Evolutionary conservation across 2,329 filamentous ascomycete species (phyloP), one percentile per base, ranked within the genome.

Genomic region (Aspergillus floridensis): DNA sequence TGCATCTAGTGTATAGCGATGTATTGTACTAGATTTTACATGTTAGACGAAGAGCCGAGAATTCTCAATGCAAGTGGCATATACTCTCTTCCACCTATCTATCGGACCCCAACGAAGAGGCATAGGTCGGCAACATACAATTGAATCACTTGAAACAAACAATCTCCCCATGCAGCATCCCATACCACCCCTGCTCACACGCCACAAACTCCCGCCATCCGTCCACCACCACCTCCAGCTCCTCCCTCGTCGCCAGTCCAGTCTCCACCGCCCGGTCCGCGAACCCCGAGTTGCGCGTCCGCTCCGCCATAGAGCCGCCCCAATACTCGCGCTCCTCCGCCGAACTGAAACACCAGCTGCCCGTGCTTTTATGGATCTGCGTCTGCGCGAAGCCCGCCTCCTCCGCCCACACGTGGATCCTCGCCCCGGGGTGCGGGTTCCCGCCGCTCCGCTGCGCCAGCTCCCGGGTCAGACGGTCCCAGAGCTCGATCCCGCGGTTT

Each of bases 151-250:
- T 74, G 61, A 65, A 68, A 57, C 75, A 77, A 12, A 77, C 44
- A 51, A 77, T 72, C 65, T 78, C 68, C 19, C 74, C 74, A 68
- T 77, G 73, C 32, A 76, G 48, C 44, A 75, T 29, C 4, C 67
- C 71, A 66, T 74, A 75, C 75, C 74, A 77, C 2, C 64, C 75
- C 52, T 74, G 64, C 41, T 75, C 70, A 52, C 74, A 60, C 46
- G 68, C 63, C 8, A 68, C 69, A 68, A 70, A 79, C 24, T 65
- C 59, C 53, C 63, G 65, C 75, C 76, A 79, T 3, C 68, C 75
- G 21, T 56, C 52, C 4, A 67, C 69, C 53, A 76, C 75, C 6
- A 38, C 31, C 49, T 73, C 69, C 56, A 78, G 59, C 32, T 75
- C 70, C 44, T 72, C 67, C 16, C 59, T 48, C 2, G 59, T 70